Conservation (phyloP, 768 basidiomycete genomes). For the Suillus weaverae region DNA sequence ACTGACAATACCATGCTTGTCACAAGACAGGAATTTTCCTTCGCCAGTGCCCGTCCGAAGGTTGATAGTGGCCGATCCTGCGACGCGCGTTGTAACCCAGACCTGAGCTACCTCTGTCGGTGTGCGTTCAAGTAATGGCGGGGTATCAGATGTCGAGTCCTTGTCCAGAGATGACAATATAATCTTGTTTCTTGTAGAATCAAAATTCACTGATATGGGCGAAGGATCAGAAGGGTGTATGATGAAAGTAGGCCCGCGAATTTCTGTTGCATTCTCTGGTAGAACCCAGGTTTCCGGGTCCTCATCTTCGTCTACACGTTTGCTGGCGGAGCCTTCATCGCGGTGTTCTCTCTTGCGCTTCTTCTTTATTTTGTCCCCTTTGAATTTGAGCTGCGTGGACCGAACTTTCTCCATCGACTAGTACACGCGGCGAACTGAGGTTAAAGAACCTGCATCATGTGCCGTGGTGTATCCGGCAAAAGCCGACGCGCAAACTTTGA, state of each 20-base stretch:
- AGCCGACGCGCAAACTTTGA: conserved; percentile 29
- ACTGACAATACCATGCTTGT: conserved; percentile 80
- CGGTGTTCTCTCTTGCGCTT: conserved; percentile 64
- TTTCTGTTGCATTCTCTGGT: conserved; percentile 67
- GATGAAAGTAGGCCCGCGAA: conserved; percentile 87
- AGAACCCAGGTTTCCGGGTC: conserved; percentile 79
- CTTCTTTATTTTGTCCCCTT: conserved; percentile 84
- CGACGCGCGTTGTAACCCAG: conserved; percentile 87
- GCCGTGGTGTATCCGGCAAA: conserved; percentile 19
- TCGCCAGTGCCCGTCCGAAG: conserved; percentile 84
- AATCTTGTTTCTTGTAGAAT: conserved; percentile 71
- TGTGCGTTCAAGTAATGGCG: conserved; percentile 57
- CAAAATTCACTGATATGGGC: conserved; percentile 76
- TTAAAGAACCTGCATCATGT: background rate
- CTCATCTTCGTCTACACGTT: conserved; percentile 58
- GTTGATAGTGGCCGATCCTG: conserved; percentile 83
- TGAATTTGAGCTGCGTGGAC: conserved; percentile 81
- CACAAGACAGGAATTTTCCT: conserved; percentile 88
- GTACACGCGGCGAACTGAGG: conserved; percentile 1
- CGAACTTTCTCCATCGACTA: conserved; percentile 50
- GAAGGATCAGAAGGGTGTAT: conserved; percentile 79
- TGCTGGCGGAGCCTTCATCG: conserved; percentile 43
- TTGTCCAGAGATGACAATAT: conserved; percentile 66
- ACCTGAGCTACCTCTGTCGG: conserved; percentile 87
- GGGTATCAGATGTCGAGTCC: conserved; percentile 43